Conservation (phyloP, 345 rosid genomes). For the thale cress (Arabidopsis thaliana) region TAIR10.1 NC_003075.7:18369001-18369500, state of each 20-base stretch:
- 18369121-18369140: constrained; percentile 39
- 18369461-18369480: constrained; percentile 47
- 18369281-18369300: constrained; percentile 45
- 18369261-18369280: constrained; percentile 33
- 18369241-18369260: constrained; percentile 39
- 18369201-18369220: constrained; percentile 33
- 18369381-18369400: constrained; percentile 48
- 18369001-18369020: constrained; percentile 36
- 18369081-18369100: constrained; percentile 36
- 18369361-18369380: constrained; percentile 44
- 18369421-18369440: background rate
- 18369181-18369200: constrained; percentile 40
- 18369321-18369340: constrained; percentile 34
- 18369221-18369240: constrained; percentile 44
- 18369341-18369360: constrained; percentile 49
- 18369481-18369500: constrained; percentile 51
- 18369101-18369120: constrained; percentile 38
- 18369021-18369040: constrained; percentile 32
- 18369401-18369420: constrained; percentile 2
- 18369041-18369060: constrained; percentile 37
- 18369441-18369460: constrained; percentile 49
- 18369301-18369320: constrained; percentile 35
- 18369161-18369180: constrained; percentile 25
- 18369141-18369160: constrained; percentile 42
- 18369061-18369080: constrained; percentile 15